These are phyloP conservation scores for Phytophthora sojae DNA, from an alignment of 352 stramenopile genomes.

Conservation along the genomic window DNA sequence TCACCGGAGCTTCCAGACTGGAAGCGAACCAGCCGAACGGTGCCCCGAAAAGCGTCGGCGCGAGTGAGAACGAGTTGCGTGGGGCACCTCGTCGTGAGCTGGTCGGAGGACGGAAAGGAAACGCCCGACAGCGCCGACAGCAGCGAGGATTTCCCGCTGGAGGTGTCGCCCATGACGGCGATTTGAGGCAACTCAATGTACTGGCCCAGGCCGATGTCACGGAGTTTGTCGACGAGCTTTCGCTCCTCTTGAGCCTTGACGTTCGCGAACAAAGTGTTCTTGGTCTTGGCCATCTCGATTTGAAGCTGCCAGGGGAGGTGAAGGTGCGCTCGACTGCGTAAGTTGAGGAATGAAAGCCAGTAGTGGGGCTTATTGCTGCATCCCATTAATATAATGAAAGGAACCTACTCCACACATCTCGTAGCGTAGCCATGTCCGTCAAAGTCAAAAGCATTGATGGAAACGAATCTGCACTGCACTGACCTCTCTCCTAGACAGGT, in stretches of 20 bases:
- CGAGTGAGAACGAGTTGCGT: conserved; percentile 76
- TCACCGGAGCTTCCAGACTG: conserved; percentile 9
- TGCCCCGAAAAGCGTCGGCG: conserved; percentile 46
- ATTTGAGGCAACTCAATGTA: conserved; percentile 92
- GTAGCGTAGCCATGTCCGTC: too few species aligned
- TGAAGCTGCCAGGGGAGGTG: conserved; percentile 2
- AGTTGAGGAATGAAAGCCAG: conserved; percentile 10
- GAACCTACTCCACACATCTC: too few species aligned
- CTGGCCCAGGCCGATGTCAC: conserved; percentile 62
- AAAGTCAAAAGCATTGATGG: too few species aligned
- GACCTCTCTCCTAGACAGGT: too few species aligned
- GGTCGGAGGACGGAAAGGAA: conserved; percentile 79
- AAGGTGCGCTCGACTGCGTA: conserved; percentile 6
- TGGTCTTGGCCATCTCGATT: conserved; percentile 13
- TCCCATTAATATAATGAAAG: background rate
- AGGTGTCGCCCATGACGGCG: conserved; percentile 91
- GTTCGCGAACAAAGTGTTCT: conserved; percentile 10
- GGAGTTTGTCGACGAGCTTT: conserved; percentile 60
- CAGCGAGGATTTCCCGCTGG: conserved; percentile 89
- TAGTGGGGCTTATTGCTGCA: too few species aligned
- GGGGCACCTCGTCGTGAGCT: conserved; percentile 85
- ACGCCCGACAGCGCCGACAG: conserved; percentile 84
- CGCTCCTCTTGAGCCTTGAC: conserved; percentile 42
- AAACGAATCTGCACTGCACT: too few species aligned
- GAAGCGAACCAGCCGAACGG: conserved; percentile 74